Percentiles rank a stretch among this genome's conserved stretches.
Evolutionary conservation across 768 basidiomycete genomes (phyloP).

Genomic region (Coprinopsis sp.): DNA sequence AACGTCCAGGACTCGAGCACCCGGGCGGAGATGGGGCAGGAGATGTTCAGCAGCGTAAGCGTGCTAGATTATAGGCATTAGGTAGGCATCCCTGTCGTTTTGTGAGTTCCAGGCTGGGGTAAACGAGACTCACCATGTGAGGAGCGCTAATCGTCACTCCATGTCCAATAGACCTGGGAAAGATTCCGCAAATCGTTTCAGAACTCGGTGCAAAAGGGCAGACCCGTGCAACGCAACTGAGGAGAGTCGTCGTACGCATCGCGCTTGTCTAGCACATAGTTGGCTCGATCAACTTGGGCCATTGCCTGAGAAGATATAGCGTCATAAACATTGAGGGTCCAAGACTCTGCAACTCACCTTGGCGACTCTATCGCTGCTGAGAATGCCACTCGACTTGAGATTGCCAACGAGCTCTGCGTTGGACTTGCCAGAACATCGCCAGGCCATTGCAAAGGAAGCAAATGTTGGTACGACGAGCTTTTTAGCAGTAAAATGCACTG

Average conservation of each 20-base stretch:
- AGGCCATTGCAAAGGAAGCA: slow-evolving; percentile 61
- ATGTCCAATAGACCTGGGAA: slow-evolving; percentile 71
- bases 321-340: not conserved
- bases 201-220: not conserved
- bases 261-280: slow-evolving; percentile 48
- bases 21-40: slow-evolving; percentile 63
- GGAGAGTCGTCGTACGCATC: slow-evolving; percentile 80
- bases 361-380: slow-evolving; percentile 50
- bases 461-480: too few relatives aligned
- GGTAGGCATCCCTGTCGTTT: too few relatives aligned
- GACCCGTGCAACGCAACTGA: slow-evolving; percentile 37
- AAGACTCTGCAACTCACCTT: slow-evolving; percentile 36
- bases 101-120: not conserved
- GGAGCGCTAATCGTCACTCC: slow-evolving; percentile 95
- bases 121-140: slow-evolving; percentile 68
- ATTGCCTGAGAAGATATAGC: slow-evolving; percentile 48
- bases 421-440: slow-evolving; percentile 66
- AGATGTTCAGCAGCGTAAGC: slow-evolving; percentile 82
- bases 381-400: slow-evolving; percentile 49
- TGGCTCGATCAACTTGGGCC: slow-evolving; percentile 61
- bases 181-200: slow-evolving; percentile 1
- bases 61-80: slow-evolving; percentile 51
- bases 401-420: slow-evolving; percentile 74
- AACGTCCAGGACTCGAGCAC: slow-evolving; percentile 79
- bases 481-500: too few relatives aligned